Base-by-base conservation (phyloP, 768 basidiomycete genomes). In the Infundibulicybe gibba region DNA sequence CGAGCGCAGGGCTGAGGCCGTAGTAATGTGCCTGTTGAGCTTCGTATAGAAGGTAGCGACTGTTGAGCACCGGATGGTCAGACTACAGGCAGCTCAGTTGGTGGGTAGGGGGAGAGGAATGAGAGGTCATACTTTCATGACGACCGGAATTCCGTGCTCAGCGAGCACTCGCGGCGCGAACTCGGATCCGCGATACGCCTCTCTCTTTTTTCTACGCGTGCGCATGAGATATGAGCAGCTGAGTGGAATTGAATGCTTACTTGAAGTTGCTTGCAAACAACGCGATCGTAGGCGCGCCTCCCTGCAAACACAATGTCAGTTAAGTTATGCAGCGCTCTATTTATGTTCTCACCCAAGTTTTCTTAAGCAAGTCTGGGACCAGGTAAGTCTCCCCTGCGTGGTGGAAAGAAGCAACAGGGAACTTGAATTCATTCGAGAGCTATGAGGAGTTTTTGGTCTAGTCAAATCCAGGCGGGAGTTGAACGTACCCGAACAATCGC, bases 371-470 rank as follows among this genome's bases (percentile, higher is more conserved):
- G 20, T 81, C 79, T 2, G 88, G 84, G 15, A 90, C 87, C 34
- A 92, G 81, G 52, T 86, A 91, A 0, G 88, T 79, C 54, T 90
- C 87, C 34, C 82, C 81, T 1, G 89, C 87, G 53, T 90, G 88
- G 54, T 90, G 88, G 64, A 89, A 79, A 0, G 84, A 83, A 0
- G 86, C 79, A 32, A 90, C 68, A 0, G 82, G 77, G 65, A 88
- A 88, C 49, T 87, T 69, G 69, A 90, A 92, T 52, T 92, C 89
- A 62, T 91, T 87, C 9, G 87, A 80, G 3, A 91, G 70, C 74
- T 87, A 47, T 2, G 13, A 1, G 3, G 15, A n/a, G 21, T 11
- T 42, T 12, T 34, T 17, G 8, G 17, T 14, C 31, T 25, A 13
- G 37, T 16, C 19, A 40, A 45, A 19, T 31, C 3, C 20, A 6